These are phyloP conservation scores for Ajuga reptans DNA, from an alignment of 305 asterid genomes.

Conservation along the genomic window DNA sequence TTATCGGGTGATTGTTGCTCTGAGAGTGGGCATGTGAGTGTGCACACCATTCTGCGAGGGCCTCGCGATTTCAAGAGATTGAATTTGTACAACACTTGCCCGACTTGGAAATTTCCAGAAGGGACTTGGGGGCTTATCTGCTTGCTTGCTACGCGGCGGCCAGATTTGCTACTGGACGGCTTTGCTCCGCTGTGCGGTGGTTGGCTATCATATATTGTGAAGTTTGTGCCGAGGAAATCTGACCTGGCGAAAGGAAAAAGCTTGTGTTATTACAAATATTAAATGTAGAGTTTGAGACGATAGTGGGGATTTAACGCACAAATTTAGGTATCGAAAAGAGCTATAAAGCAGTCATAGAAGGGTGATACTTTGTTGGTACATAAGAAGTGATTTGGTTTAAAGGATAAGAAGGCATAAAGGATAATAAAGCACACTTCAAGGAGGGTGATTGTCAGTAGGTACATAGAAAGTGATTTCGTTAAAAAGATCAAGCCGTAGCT, in stretches of 20 bases:
- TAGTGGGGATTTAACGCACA: no score
- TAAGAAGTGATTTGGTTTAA: background rate
- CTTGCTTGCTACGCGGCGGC: conserved; percentile 77
- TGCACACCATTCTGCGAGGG: conserved; percentile 81
- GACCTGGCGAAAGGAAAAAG: conserved; percentile 45
- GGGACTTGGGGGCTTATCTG: conserved; percentile 90
- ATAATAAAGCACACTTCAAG: no score
- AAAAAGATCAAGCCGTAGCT: background rate
- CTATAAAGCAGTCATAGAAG: no score
- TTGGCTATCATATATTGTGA: conserved; percentile 75
- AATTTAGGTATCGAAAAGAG: no score
- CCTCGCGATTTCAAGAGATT: conserved; percentile 89
- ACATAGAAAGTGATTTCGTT: no score
- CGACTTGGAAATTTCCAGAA: conserved; percentile 74
- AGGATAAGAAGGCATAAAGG: background rate
- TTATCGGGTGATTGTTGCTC: conserved; percentile 26
- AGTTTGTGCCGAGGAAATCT: conserved; percentile 86
- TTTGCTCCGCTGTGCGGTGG: conserved; percentile 80
- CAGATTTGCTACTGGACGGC: conserved; percentile 60
- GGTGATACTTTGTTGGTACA: no score
- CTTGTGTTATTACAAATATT: background rate
- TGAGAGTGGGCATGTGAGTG: conserved; percentile 44
- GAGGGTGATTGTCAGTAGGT: no score
- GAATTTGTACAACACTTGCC: conserved; percentile 70
- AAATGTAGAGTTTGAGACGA: no score